Evolutionary conservation across 805 yeast species (phyloP).

Genomic region (Starmerella floris): DNA sequence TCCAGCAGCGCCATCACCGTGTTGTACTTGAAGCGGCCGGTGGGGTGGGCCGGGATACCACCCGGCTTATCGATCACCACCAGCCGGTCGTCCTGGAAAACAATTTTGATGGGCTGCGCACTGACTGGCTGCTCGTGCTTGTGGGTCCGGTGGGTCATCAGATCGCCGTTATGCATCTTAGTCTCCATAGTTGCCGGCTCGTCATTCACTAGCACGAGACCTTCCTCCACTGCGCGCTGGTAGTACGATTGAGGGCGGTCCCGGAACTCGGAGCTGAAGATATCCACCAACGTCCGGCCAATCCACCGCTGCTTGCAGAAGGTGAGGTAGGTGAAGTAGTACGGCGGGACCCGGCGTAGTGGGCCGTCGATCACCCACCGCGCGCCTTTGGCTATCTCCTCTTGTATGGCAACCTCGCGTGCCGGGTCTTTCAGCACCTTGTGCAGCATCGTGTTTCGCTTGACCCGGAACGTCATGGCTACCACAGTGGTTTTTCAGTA

Average conservation of each 20-base stretch:
- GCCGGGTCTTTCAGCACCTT: constrained; percentile 19
- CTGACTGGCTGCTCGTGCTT: constrained; percentile 85
- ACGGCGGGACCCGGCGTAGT: constrained; percentile 66
- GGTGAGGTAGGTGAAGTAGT: constrained; percentile 78
- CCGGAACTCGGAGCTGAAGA: constrained; percentile 74
- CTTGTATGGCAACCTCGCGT: constrained; percentile 19
- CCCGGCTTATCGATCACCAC: constrained; percentile 86
- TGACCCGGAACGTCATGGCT: constrained; percentile 16
- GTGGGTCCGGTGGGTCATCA: constrained; percentile 64
- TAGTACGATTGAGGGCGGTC: constrained; percentile 62
- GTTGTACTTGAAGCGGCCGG: constrained; percentile 71
- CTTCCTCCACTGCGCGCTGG: constrained; percentile 49
- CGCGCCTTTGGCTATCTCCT: constrained; percentile 22
- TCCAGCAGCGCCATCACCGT: constrained; percentile 67
- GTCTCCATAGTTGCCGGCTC: constrained; percentile 51
- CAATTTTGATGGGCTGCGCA: constrained; percentile 43
- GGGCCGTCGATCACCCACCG: constrained; percentile 30
- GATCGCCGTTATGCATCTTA: constrained; percentile 65
- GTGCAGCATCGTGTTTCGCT: constrained; percentile 20
- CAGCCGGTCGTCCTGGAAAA: constrained; percentile 59
- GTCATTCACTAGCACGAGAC: constrained; percentile 64
- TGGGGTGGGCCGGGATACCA: constrained; percentile 92
- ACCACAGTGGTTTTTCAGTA: no score
- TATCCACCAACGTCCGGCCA: constrained; percentile 63
- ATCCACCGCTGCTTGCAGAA: constrained; percentile 89